These are phyloP conservation scores for Picochlorum sp. DNA, from an alignment of 139 green algal genomes.

Conservation along the genomic window DNA sequence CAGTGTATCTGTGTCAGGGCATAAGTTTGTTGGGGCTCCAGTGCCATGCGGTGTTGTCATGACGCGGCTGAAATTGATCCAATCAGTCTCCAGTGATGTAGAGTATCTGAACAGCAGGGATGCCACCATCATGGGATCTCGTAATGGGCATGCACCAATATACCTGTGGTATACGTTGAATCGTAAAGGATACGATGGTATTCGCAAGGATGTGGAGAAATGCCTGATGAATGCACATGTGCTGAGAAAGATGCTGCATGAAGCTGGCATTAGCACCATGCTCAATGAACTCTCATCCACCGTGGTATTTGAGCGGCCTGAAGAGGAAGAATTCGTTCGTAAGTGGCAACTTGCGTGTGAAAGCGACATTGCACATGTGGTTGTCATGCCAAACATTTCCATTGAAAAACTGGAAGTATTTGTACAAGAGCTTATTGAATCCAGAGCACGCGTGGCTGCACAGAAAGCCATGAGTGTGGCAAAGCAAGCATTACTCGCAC, in stretches of 20 bases:
- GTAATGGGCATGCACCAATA: slow-evolving; percentile 92
- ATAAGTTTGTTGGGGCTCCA: slow-evolving; percentile 95
- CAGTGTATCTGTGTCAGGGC: slow-evolving; percentile 77
- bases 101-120: slow-evolving; percentile 93
- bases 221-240: slow-evolving; percentile 87
- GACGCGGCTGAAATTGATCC: slow-evolving; percentile 46
- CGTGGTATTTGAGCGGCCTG: slow-evolving; percentile 88
- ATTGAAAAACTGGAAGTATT: slow-evolving; percentile 86
- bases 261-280: slow-evolving; percentile 72
- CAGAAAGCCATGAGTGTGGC: slow-evolving; percentile 4
- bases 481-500: no score
- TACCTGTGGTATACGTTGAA: slow-evolving; percentile 97
- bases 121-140: slow-evolving; percentile 93
- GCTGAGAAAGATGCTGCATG: slow-evolving; percentile 65
- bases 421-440: slow-evolving; percentile 64
- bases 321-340: slow-evolving; percentile 73
- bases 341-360: slow-evolving; percentile 97
- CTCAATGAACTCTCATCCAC: slow-evolving; percentile 88
- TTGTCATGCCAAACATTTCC: slow-evolving; percentile 96
- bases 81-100: slow-evolving; percentile 53
- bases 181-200: slow-evolving; percentile 78
- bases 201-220: slow-evolving; percentile 81
- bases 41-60: slow-evolving; percentile 88
- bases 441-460: slow-evolving; percentile 4
- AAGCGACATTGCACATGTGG: slow-evolving; percentile 89